These are phyloP conservation scores for Raffaelea arxii DNA, from an alignment of 2,329 filamentous ascomycete species.

Conservation along the genomic window DNA sequence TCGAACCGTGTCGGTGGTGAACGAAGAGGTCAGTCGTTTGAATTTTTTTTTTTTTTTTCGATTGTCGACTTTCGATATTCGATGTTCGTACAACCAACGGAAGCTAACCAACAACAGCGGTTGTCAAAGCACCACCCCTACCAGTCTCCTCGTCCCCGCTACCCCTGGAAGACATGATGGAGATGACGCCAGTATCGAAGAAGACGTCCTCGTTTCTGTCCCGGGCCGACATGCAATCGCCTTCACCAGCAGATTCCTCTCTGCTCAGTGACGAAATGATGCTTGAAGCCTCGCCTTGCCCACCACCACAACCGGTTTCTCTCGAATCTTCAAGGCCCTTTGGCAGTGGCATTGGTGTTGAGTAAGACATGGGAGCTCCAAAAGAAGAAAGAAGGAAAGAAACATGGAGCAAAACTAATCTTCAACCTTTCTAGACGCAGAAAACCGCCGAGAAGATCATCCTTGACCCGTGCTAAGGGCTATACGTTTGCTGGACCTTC, in stretches of 20 bases:
- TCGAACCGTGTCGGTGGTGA: conserved; percentile 55
- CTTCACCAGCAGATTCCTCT: conserved; percentile 63
- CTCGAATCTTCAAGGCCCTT: conserved; percentile 2
- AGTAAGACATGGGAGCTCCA: too few species aligned
- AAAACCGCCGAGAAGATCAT: conserved; percentile 64
- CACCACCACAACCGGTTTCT: conserved; percentile 1
- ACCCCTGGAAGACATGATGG: conserved; percentile 68
- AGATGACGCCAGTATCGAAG: conserved; percentile 86
- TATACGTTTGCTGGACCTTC: conserved; percentile 59
- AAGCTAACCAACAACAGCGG: conserved; percentile 40
- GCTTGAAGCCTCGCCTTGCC: conserved; percentile 46
- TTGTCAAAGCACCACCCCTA: conserved; percentile 74
- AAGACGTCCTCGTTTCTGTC: conserved; percentile 57
- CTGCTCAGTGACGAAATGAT: conserved; percentile 39
- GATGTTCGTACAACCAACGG: too few species aligned
- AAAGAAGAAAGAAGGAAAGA: too few species aligned
- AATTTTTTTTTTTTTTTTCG: too few species aligned
- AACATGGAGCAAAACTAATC: conserved; percentile 13
- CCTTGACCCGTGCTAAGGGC: conserved; percentile 64
- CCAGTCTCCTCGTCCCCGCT: conserved; percentile 68
- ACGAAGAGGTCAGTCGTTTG: conserved; percentile 55
- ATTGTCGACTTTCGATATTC: too few species aligned
- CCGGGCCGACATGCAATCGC: conserved; percentile 54
- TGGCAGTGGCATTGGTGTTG: conserved; percentile 40
- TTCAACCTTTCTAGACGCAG: conserved; percentile 46